These are phyloP conservation scores for Trametes pubescens DNA, from an alignment of 1,284 basidiomycete genomes.

Conservation along the genomic window DNA sequence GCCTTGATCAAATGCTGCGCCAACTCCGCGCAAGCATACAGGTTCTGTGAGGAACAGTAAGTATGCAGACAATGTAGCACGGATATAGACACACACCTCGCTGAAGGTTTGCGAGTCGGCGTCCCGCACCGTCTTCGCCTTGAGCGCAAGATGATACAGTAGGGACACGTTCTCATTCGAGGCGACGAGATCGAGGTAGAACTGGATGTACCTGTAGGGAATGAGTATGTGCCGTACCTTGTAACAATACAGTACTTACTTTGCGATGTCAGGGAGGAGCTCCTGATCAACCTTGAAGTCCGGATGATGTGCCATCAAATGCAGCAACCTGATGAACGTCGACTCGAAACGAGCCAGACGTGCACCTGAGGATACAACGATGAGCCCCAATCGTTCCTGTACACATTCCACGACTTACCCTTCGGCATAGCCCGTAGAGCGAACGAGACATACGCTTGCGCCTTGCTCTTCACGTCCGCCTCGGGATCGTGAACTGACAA, in stretches of 20 bases:
- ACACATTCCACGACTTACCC: conserved; percentile 45
- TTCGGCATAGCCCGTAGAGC: conserved; percentile 57
- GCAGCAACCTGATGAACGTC: conserved; percentile 86
- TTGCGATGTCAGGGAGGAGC: conserved; percentile 75
- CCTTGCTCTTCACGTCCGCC: conserved; percentile 74
- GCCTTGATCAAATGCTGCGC: conserved; percentile 87
- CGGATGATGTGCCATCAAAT: conserved; percentile 93
- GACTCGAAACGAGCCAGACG: conserved; percentile 80
- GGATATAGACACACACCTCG: conserved; percentile 57
- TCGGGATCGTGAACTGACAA: conserved; percentile 94
- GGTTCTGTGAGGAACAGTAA: conserved; percentile 62
- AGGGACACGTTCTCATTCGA: conserved; percentile 83
- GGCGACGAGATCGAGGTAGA: conserved; percentile 85
- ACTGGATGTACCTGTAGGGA: conserved; percentile 79
- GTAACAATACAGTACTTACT: conserved; percentile 49
- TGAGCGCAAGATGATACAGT: conserved; percentile 84
- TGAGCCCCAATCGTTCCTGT: conserved; percentile 1
- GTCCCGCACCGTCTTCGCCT: conserved; percentile 89
- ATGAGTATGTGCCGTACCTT: background rate
- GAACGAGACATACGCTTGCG: conserved; percentile 62
- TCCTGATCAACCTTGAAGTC: conserved; percentile 78
- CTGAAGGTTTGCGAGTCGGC: conserved; percentile 68
- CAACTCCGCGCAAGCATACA: conserved; percentile 91
- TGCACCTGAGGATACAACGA: conserved; percentile 49
- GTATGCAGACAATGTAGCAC: conserved; percentile 1